Percentiles rank a stretch among this genome's conserved stretches.
Evolutionary conservation across 2,329 filamentous ascomycete species (phyloP).

Genomic region (Venturia effusa): DNA sequence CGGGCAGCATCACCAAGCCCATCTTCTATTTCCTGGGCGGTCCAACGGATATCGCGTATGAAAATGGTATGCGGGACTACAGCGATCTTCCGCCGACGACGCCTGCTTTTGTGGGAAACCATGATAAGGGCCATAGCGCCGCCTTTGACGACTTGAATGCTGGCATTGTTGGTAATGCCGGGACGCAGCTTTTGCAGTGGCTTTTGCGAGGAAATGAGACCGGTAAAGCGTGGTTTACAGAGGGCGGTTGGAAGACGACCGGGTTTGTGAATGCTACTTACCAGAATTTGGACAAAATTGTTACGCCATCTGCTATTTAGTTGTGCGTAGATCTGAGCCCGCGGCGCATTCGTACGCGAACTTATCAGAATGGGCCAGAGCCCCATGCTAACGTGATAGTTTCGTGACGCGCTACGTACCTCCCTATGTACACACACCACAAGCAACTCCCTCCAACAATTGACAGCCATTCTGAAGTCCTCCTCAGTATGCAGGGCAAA

Average conservation of each 20-base stretch:
- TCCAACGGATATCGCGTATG: constrained; percentile 6
- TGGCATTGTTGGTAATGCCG: constrained; percentile 15
- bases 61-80: neutral
- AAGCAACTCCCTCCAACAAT: too few relatives aligned
- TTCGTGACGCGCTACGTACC: too few relatives aligned
- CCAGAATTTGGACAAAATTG: neutral
- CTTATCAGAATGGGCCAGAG: too few relatives aligned
- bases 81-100: neutral
- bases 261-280: neutral
- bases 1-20: neutral
- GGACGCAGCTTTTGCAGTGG: constrained; percentile 10
- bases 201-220: neutral
- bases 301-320: neutral
- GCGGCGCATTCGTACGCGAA: too few relatives aligned
- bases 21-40: constrained; percentile 10
- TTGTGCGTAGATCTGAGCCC: neutral
- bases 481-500: too few relatives aligned
- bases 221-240: neutral
- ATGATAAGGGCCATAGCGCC: neutral
- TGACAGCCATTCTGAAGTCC: too few relatives aligned
- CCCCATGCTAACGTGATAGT: too few relatives aligned
- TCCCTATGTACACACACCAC: too few relatives aligned
- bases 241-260: neutral
- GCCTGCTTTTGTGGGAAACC: neutral
- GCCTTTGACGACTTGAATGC: constrained; percentile 17